Base-by-base conservation (phyloP, 192 early-diverging fungal genomes). In the Linnemannia schmuckeri region DNA sequence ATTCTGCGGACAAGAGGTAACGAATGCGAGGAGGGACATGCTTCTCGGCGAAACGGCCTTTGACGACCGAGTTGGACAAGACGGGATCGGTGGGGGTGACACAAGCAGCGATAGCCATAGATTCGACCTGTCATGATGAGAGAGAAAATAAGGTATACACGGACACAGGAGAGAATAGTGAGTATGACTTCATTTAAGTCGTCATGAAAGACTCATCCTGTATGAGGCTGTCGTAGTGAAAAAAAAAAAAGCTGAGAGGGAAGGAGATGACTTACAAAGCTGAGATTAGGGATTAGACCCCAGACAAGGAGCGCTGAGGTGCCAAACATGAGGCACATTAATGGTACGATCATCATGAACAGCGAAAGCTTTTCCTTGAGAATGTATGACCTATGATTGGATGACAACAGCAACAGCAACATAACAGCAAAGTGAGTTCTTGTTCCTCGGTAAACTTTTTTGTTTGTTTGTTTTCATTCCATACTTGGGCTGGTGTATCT, bases 41-140 rank as follows among this genome's bases (percentile, higher is more conserved):
- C 54, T 94, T 93, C 81, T 98, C 97, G 27, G 98, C 97, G 91
- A 98, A 99, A 41, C 93, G 90, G 35, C 98, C 98, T 85, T 97
- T 97, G 33, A 99, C 95, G 8, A 99, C 96, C 7, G 97, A 96
- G 90, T 97, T 98, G 57, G 97, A 96, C 71, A 99, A 89, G 70
- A 95, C 97, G 0, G 98, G 98, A 86, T 99, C 98, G 0, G 98
- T 99, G 3, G 98, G 97, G 17, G 97, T 95, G 24, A 96, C 87
- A 78, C 96, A 97, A 0, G 97, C 93, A 9, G 95, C 94, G 44
- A 99, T 93, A 38, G 95, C 91, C 73, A 99, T 87, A 1, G 94
- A 90, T 40, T 96, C 93, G 22, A 96, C 66, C 91, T 96, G 90
- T 30, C 35, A 72, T 57, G 71, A 40, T 5, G 47, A 82, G n/a